Base-by-base conservation (phyloP, 2,329 filamentous ascomycete species). In the Aspergillus sp. region DNA sequence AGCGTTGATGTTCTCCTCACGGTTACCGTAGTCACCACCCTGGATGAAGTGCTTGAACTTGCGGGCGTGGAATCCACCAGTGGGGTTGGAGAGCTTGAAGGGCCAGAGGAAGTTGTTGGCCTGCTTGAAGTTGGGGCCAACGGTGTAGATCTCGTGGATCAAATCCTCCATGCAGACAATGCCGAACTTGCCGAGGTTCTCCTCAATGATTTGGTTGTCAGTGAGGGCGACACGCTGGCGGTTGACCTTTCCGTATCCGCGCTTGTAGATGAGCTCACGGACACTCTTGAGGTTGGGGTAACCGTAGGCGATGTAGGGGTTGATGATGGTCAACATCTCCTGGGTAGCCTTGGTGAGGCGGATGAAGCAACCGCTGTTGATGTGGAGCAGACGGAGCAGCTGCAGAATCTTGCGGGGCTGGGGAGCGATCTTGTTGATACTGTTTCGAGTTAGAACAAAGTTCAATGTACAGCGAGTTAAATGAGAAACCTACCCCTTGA, bases 391-490 rank as follows among this genome's bases (percentile, higher is more conserved):
- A 81, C 93, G 91, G 72, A 98, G 90, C 51, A 98, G 88, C 79
- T 98, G 93, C 65, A 98, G 85, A 69, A 95, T 97, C 86, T 98
- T 98, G 82, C 93, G 90, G 76, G 94, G 94, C 88, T 98, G 97
- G 65, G 93, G 93, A 71, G 94, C 85, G 67, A 98, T 97, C 88
- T 98, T 98, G 88, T 97, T 97, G 90, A 98, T 97, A 95, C 91
- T 85, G 53, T 37, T 9, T 27, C 3, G 26, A 43, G 53, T 53
- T 39, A 57, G 45, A 30, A 29, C 33, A 30, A 13, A 7, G 13
- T 5, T 2, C 11, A 11, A 10, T 1, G 19, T 7, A 19, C 5
- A n/a, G 13, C 10, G 6, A 28, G 2, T 32, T 1, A 30, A 11
- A 32, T 26, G n/a, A 29, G 12, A 10, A 34, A 67, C 80, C 60